Evolutionary conservation across 176 grass and related monocot genomes (phyloP).

Genomic region (Cenchrus purpureus): DNA sequence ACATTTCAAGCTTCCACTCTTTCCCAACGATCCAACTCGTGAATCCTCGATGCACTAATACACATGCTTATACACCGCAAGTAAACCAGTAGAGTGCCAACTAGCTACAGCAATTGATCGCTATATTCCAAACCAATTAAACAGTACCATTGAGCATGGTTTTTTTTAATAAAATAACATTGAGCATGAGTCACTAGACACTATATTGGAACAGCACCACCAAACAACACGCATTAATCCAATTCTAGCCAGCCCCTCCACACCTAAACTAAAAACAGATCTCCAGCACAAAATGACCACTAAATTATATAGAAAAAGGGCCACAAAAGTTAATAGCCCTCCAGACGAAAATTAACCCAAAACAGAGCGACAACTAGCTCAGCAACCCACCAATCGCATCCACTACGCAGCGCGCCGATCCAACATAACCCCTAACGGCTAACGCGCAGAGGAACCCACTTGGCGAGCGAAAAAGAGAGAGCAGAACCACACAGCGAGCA

Average conservation of each 20-base stretch:
- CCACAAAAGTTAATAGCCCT: neutral
- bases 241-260: neutral
- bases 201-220: neutral
- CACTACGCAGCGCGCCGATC: neutral
- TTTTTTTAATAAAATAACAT: neutral
- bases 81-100: neutral
- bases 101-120: neutral
- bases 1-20: neutral
- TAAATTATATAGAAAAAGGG: neutral
- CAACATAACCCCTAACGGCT: slow-evolving; percentile 2
- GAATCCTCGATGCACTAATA: neutral
- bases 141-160: slow-evolving; percentile 26
- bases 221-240: slow-evolving; percentile 33
- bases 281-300: neutral
- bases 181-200: neutral
- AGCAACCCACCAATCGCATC: neutral
- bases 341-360: slow-evolving; percentile 14
- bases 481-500: neutral
- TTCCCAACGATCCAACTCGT: neutral
- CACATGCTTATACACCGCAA: neutral
- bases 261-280: neutral
- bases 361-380: slow-evolving; percentile 19
- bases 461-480: neutral
- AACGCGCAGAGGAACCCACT: neutral
- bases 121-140: slow-evolving; percentile 21